Percentiles rank a stretch among this genome's conserved stretches.
Evolutionary conservation across 1,139 yeast genomes (phyloP).

Genomic region (Zygosaccharomyces pseudobailii): DNA sequence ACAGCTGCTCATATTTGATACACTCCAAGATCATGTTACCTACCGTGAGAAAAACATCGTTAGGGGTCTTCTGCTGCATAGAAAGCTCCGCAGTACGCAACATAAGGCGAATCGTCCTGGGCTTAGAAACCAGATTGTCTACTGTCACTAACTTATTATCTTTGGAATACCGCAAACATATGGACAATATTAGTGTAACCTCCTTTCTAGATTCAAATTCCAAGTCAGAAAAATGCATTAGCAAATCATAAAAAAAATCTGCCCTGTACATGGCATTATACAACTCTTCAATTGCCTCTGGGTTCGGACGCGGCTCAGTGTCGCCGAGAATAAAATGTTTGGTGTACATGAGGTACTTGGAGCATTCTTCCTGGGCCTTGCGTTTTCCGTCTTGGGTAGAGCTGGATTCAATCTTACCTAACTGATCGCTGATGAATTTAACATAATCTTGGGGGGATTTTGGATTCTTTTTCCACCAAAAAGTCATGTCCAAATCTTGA

Average conservation of each 20-base stretch:
- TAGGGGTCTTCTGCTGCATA: conserved; percentile 23
- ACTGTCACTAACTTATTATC: conserved; percentile 81
- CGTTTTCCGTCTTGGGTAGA: conserved; percentile 45
- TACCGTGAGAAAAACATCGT: conserved; percentile 65
- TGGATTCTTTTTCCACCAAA: conserved; percentile 86
- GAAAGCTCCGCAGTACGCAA: conserved; percentile 65
- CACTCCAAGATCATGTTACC: conserved; percentile 86
- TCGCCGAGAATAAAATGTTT: conserved; percentile 71
- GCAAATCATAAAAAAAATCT: conserved; percentile 60
- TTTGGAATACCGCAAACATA: conserved; percentile 72
- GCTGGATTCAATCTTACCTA: conserved; percentile 53
- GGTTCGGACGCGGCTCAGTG: conserved; percentile 59
- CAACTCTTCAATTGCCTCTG: conserved; percentile 67
- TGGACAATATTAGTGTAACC: conserved; percentile 66
- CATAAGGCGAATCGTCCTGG: conserved; percentile 58
- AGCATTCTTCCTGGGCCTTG: conserved; percentile 71
- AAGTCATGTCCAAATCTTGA: conserved; percentile 57
- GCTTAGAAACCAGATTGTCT: conserved; percentile 67
- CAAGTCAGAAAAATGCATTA: conserved; percentile 53
- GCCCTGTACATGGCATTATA: conserved; percentile 40
- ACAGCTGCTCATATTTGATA: conserved; percentile 69
- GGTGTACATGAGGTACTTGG: conserved; percentile 62
- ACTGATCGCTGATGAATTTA: conserved; percentile 67
- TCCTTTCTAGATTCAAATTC: conserved; percentile 91
- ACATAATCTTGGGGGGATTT: conserved; percentile 85